A percentile compares a stretch with the other conserved stretches of the same genome.
These are phyloP conservation scores for Liquidambar formosana DNA, from an alignment of 164 flowering plant genomes.

Conservation along the genomic window DNA sequence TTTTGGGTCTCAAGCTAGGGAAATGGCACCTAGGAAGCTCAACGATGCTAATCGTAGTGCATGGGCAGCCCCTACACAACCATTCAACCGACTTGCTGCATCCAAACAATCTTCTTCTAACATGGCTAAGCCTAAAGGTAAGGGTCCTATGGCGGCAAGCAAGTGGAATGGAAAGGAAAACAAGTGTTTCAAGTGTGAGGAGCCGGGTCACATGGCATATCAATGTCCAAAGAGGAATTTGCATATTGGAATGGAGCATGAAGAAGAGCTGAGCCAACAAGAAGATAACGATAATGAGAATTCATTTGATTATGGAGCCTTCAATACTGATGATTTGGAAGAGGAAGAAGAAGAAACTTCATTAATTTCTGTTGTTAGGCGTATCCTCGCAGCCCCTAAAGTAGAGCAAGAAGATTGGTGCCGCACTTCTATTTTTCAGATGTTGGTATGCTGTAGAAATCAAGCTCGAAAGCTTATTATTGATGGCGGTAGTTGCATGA, in stretches of 20 bases:
- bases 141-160: background rate
- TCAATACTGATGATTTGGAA: background rate
- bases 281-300: background rate
- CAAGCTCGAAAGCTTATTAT: conserved; percentile 3
- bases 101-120: background rate
- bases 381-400: background rate
- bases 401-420: background rate
- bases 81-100: background rate
- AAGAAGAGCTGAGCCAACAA: background rate
- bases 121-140: background rate
- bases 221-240: background rate
- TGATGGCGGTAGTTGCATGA: conserved; percentile 8
- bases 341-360: background rate
- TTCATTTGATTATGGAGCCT: background rate
- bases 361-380: background rate
- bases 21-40: background rate
- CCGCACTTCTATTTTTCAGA: conserved; percentile 6
- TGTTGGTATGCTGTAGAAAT: background rate
- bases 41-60: background rate
- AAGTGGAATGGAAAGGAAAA: no score
- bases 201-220: background rate
- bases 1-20: background rate
- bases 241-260: background rate
- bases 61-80: background rate
- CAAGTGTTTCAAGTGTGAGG: background rate